Evolutionary conservation across 2,329 filamentous ascomycete species (phyloP).

Genomic region (Neophaeococcomyces aloes): DNA sequence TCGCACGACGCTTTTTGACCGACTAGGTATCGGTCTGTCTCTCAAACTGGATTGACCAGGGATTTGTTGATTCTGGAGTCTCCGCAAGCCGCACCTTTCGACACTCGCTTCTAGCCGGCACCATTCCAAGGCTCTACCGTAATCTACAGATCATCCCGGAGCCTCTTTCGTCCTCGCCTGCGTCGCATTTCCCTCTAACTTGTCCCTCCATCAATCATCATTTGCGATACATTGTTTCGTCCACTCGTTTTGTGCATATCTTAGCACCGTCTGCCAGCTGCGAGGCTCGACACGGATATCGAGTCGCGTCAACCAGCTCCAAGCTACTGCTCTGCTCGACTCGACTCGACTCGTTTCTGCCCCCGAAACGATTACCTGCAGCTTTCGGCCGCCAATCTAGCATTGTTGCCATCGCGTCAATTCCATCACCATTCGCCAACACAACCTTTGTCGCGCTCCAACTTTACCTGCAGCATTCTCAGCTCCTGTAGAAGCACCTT

Average conservation of each 20-base stretch:
- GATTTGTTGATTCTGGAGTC: background rate
- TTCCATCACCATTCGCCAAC: background rate
- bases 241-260: too few species aligned
- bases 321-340: slow-evolving; percentile 1
- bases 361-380: background rate
- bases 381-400: slow-evolving; percentile 7
- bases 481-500: background rate
- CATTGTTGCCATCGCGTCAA: slow-evolving; percentile 7
- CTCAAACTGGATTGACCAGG: background rate
- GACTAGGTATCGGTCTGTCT: background rate
- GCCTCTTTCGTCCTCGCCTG: background rate
- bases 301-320: background rate
- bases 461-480: slow-evolving; percentile 1
- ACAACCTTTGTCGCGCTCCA: slow-evolving; percentile 4
- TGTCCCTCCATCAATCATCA: slow-evolving; percentile 19
- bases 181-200: slow-evolving; percentile 13
- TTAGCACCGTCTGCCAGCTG: background rate
- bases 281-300: slow-evolving; percentile 3
- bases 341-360: background rate
- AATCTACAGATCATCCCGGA: background rate
- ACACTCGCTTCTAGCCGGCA: slow-evolving; percentile 5
- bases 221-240: slow-evolving; percentile 3
- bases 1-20: background rate
- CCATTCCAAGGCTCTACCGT: slow-evolving; percentile 1
- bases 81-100: background rate